Evolutionary conservation across 1,284 basidiomycete genomes (phyloP).

Genomic region (Puccinia hordei): DNA sequence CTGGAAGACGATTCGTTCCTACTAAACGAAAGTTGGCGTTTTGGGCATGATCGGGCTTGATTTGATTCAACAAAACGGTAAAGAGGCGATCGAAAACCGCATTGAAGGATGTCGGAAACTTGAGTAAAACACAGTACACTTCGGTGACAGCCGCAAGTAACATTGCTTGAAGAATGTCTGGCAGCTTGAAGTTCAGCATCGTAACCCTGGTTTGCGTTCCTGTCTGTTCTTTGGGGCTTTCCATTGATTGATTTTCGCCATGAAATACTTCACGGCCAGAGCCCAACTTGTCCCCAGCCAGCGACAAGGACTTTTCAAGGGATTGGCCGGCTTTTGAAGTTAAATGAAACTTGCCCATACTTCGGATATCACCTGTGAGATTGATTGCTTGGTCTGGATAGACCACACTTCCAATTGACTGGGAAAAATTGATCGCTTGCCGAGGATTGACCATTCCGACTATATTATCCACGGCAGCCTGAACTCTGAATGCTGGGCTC

Average conservation of each 20-base stretch:
- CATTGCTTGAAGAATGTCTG: conserved; percentile 17
- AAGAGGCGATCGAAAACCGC: not conserved
- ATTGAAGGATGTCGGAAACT: not conserved
- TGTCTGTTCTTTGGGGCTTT: not conserved
- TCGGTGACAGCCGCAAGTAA: conserved; percentile 15
- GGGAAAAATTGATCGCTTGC: not conserved
- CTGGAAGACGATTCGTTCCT: not conserved
- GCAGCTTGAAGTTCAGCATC: conserved; percentile 7
- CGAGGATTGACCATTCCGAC: not conserved
- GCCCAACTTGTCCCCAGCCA: no score
- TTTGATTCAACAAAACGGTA: not conserved
- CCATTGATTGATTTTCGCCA: not conserved
- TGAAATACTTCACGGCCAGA: not conserved
- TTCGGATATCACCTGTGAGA: not conserved
- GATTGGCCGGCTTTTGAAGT: not conserved
- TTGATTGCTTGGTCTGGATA: not conserved
- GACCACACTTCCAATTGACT: not conserved
- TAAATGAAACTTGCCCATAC: not conserved
- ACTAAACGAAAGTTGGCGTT: conserved; percentile 9
- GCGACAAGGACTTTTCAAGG: not conserved
- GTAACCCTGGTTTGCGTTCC: not conserved
- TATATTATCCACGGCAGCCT: not conserved
- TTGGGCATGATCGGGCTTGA: not conserved
- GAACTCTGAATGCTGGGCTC: not conserved
- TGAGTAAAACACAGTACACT: not conserved